Conservation (phyloP, 495 filamentous ascomycete genomes). For the Ramalina peruviana region DNA sequence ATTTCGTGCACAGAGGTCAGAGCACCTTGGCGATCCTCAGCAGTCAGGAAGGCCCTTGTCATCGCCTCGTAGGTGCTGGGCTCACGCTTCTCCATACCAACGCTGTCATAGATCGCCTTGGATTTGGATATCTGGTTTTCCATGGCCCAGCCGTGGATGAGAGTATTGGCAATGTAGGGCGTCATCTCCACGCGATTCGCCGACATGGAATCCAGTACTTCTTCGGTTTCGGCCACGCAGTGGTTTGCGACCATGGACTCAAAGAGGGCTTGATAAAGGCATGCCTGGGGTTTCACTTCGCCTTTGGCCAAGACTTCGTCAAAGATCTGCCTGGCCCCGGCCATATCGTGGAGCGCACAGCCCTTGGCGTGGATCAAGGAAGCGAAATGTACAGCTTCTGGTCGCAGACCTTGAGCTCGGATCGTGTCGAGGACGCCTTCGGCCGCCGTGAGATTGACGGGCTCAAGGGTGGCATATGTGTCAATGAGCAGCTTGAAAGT, state of each 20-base stretch:
- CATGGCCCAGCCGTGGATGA: conserved; percentile 95
- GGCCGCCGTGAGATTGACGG: conserved; percentile 79
- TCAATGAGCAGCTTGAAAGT: conserved; percentile 98
- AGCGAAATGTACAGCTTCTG: conserved; percentile 90
- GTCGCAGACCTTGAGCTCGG: conserved; percentile 52
- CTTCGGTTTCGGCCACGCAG: conserved; percentile 59
- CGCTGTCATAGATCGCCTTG: conserved; percentile 58
- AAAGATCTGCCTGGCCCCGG: conserved; percentile 67
- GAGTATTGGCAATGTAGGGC: conserved; percentile 93
- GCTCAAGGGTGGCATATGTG: conserved; percentile 85
- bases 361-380: conserved; percentile 92
- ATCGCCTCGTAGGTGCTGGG: conserved; percentile 99
- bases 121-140: conserved; percentile 71
- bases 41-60: conserved; percentile 81
- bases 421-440: conserved; percentile 74
- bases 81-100: conserved; percentile 65
- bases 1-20: conserved; percentile 76
- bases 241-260: conserved; percentile 95
- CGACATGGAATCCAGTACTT: conserved; percentile 61
- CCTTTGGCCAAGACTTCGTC: conserved; percentile 56
- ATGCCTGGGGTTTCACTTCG: conserved; percentile 56
- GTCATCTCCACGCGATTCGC: conserved; percentile 66
- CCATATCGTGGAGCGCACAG: conserved; percentile 84
- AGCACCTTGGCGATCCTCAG: conserved; percentile 62
- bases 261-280: conserved; percentile 88